phyloP scores from a whole-genome alignment of 2,329 filamentous ascomycete genomes.

The Huntiella omanensis region DNA sequence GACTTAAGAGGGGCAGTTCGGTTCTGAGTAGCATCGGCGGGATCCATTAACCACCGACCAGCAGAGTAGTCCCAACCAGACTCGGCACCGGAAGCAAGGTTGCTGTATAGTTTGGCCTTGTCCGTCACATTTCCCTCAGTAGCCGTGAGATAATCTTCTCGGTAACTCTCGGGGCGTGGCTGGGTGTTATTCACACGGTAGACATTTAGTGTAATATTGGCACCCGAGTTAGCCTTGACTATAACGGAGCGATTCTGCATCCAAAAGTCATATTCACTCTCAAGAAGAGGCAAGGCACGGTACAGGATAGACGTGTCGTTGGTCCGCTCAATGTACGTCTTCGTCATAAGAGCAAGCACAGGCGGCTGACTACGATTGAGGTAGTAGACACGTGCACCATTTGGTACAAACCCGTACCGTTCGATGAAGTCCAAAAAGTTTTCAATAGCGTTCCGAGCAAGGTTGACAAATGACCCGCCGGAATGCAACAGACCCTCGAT shows the following conservation, averaged over 20 bases:
- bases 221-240: slow-evolving; percentile 21
- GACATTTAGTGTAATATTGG: slow-evolving; percentile 34
- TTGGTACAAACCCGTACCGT: slow-evolving; percentile 45
- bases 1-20: slow-evolving; percentile 47
- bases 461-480: slow-evolving; percentile 41
- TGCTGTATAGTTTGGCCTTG: slow-evolving; percentile 34
- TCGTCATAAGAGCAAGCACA: slow-evolving; percentile 46
- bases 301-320: slow-evolving; percentile 39
- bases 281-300: slow-evolving; percentile 40
- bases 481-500: slow-evolving; percentile 46
- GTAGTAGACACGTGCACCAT: slow-evolving; percentile 49
- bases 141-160: slow-evolving; percentile 46
- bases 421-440: slow-evolving; percentile 52
- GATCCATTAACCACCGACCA: slow-evolving; percentile 36
- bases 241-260: slow-evolving; percentile 38
- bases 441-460: slow-evolving; percentile 48
- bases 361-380: slow-evolving; percentile 51
- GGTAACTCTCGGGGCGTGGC: slow-evolving; percentile 47
- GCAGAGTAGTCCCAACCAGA: slow-evolving; percentile 45
- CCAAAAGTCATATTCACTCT: slow-evolving; percentile 47
- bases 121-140: slow-evolving; percentile 31
- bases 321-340: slow-evolving; percentile 43
- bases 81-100: slow-evolving; percentile 47
- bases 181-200: slow-evolving; percentile 45
- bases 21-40: slow-evolving; percentile 37